phyloP scores from a whole-genome alignment of 345 rosid genomes.

The Trapa bicornis region DNA sequence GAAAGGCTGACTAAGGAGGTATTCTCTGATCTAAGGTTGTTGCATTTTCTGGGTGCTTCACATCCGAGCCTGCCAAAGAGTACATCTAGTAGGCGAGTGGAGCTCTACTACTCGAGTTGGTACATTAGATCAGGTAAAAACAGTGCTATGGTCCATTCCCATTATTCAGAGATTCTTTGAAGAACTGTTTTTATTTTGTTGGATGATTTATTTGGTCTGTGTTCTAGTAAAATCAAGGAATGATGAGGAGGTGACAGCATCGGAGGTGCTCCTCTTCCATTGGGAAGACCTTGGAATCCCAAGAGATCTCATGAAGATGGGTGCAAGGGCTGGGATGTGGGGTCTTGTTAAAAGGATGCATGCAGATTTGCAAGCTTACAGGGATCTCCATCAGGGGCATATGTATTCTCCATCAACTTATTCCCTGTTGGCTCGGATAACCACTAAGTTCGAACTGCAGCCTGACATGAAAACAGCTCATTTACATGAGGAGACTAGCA shows the following conservation, averaged over 20 bases:
- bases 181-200: no score
- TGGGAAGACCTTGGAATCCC: conserved; percentile 13
- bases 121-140: conserved; percentile 6
- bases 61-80: conserved; percentile 6
- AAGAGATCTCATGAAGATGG: conserved; percentile 11
- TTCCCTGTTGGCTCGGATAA: no score
- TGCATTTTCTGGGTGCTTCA: conserved; percentile 6
- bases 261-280: conserved; percentile 16
- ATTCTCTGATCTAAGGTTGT: not conserved
- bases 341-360: conserved; percentile 12
- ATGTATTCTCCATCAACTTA: no score
- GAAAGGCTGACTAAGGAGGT: not conserved
- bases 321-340: conserved; percentile 12
- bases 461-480: no score
- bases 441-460: no score
- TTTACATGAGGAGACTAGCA: no score
- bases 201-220: not conserved
- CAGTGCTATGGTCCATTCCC: not conserved
- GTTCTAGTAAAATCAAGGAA: conserved; percentile 11
- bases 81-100: conserved; percentile 5
- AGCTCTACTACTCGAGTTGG: conserved; percentile 16
- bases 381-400: no score
- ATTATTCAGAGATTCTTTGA: not conserved
- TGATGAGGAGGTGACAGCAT: not conserved
- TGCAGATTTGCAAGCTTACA: no score